A percentile compares a stretch with the other conserved stretches of the same genome.
Conservation (phyloP, 768 basidiomycete species). For the Leucocoprinus leucothites region DNA sequence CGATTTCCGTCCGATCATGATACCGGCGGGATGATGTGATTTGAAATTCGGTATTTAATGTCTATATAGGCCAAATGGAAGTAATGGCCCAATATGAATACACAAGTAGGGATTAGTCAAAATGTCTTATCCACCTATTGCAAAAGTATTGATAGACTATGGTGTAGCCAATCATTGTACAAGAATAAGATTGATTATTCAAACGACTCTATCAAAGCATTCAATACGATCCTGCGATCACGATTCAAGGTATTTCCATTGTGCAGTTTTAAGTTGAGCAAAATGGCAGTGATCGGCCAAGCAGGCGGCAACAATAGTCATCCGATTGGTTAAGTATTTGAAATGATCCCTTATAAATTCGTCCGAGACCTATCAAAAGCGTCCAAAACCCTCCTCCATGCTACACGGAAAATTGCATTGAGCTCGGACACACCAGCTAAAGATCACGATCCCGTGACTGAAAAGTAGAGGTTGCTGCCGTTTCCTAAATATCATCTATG, state of each 20-base stretch:
- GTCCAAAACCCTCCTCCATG: too few relatives aligned
- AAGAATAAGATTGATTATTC: constrained; percentile 5
- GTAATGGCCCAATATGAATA: neutral
- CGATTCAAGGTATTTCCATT: neutral
- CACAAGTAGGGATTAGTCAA: constrained; percentile 6
- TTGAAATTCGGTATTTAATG: constrained; percentile 13
- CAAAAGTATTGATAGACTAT: neutral
- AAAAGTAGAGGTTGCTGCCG: too few relatives aligned
- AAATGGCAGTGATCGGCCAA: too few relatives aligned
- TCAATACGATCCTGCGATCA: constrained; percentile 1
- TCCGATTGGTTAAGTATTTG: too few relatives aligned
- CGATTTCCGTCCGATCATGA: constrained; percentile 21
- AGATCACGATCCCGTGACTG: too few relatives aligned
- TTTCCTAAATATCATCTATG: too few relatives aligned
- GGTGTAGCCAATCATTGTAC: constrained; percentile 4
- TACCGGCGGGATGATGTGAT: constrained; percentile 21
- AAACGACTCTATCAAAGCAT: neutral
- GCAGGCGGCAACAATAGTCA: too few relatives aligned
- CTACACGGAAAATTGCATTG: too few relatives aligned
- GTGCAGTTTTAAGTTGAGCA: too few relatives aligned
- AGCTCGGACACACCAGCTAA: too few relatives aligned
- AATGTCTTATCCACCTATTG: neutral
- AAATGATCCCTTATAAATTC: too few relatives aligned
- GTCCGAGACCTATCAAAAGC: too few relatives aligned
- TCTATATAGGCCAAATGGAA: constrained; percentile 8